Base-by-base conservation (phyloP, 768 basidiomycete species). In the Podaxis carcinomalis region DNA sequence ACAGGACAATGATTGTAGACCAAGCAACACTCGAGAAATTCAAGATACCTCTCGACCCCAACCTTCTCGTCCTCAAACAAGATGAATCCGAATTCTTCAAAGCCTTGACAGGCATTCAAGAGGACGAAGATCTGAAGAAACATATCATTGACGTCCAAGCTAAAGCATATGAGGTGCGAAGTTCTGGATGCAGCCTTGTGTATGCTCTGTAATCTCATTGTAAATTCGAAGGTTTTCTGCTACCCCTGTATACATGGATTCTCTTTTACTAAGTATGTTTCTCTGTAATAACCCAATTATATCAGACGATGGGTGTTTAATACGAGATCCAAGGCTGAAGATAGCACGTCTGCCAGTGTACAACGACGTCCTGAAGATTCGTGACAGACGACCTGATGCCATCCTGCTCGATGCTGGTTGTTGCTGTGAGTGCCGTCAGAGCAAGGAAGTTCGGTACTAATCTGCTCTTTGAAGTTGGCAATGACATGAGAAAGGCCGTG, bases 391-490 rank as follows among this genome's bases (percentile, higher is more conserved):
- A 13, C 64, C 68, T 16, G 66, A 67, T 28, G 69, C 77, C 6
- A 71, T 80, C 37, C 66, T 79, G 2, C 68, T 80, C 7, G 79
- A 80, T 57, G 66, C 78, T 14, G 79, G 76, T 6, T 80, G 79
- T 62, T 77, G 77, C 63, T 78, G 79, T 80, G 36, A 61, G 71
- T 68, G 1, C 19, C 25, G 13, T 19, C 7, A 10, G 52, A 13
- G 3, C 53, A 47, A n/a, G 25, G 23, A 42, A 39, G n/a, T 16
- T 42, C 51, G 19, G 32, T 40, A 42, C 21, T 57, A 4, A 13
- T n/a, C 5, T 44, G 21, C n/a, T 19, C 47, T 6, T 50, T 37
- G 10, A 19, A 80, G 79, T 79, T 62, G 79, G 79, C 4, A 77
- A 74, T 51, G 77, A 77, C 56, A 40, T 70, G 5, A 61, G 78